Percentiles rank a stretch among this genome's conserved stretches.
Evolutionary conservation across 306 rosid species (phyloP).

Genomic region (Lotus japonicus): DNA sequence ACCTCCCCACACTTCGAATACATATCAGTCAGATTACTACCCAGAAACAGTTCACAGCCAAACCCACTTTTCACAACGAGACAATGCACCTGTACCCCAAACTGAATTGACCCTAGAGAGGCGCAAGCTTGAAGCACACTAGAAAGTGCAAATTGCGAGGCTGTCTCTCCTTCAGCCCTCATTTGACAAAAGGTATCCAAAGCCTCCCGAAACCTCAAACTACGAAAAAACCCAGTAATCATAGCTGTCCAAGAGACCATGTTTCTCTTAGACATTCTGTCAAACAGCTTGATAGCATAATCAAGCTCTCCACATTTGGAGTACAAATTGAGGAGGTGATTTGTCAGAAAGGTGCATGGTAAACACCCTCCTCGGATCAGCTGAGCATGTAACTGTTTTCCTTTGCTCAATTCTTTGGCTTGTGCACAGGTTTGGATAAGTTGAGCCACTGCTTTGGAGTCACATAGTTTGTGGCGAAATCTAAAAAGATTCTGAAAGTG

Average conservation of each 20-base stretch:
- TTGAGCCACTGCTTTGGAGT: conserved; percentile 24
- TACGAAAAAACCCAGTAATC: conserved; percentile 48
- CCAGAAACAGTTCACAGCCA: conserved; percentile 36
- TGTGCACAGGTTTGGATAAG: conserved; percentile 39
- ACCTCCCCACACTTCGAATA: conserved; percentile 42
- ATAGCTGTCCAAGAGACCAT: conserved; percentile 54
- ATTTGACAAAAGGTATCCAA: conserved; percentile 30
- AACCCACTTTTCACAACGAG: conserved; percentile 40
- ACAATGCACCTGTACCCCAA: conserved; percentile 50
- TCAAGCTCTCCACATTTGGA: conserved; percentile 39
- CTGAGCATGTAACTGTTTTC: conserved; percentile 54
- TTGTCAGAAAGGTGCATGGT: conserved; percentile 32
- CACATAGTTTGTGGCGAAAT: conserved; percentile 17
- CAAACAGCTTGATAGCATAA: conserved; percentile 40
- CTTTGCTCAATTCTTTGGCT: conserved; percentile 38
- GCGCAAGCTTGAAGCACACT: conserved; percentile 43
- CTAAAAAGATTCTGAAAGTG: neutral
- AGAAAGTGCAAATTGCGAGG: conserved; percentile 42
- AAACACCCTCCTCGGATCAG: conserved; percentile 32
- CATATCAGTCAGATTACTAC: conserved; percentile 54
- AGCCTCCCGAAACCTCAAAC: conserved; percentile 34
- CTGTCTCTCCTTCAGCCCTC: conserved; percentile 30
- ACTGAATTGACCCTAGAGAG: conserved; percentile 34
- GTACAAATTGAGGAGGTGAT: conserved; percentile 45
- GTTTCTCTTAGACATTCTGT: conserved; percentile 44